Base-by-base conservation (phyloP, 495 filamentous ascomycete genomes). In the Lasiosphaeriaceae sp. region DNA sequence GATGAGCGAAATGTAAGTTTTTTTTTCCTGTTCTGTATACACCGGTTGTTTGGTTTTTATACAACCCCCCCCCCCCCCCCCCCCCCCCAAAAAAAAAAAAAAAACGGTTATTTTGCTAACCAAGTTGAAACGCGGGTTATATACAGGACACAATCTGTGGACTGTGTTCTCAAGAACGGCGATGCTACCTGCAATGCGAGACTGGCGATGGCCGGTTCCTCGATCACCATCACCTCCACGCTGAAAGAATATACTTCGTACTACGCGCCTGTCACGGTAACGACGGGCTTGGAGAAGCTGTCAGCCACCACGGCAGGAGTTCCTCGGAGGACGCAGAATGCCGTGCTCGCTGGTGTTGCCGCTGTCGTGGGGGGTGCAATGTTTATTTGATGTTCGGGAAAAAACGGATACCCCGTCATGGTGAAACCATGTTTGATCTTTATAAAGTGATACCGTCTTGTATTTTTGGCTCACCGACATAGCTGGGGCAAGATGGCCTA, bases 251-350 rank as follows among this genome's bases (percentile, higher is more conserved):
- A 43, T 12, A n/a, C 39, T 5, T 16, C 47, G 2, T 31, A 7
- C 34, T 6, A 16, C 5, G 35, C 29, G 2, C 43, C 45, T 19
- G 54, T 56, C 7, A 52, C 56, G 11, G 22, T 52, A 3, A 47
- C 56, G 24, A 41, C 20, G 22, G 49, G 49, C 29, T 11, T 29
- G 24, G 19, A 45, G 49, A 41, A 47, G 16, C 39, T 47, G 41
- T 47, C 60, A 17, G 63, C 63, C 24, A 67, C 69, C 55, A 68
- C 67, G 1, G 67, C 61, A 6, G 74, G 65, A 16, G 63, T 69
- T 11, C 66, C 73, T 4, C 49, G 62, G 47, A 65, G 70, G n/a
- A 69, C 70, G 54, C 67, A 55, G 63, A 70, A 71, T 34, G 66
- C 62, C 2, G 57, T 65, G 0, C 17, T 71, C 2, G 50, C 58